Evolutionary conservation across 2,329 filamentous ascomycete genomes (phyloP).

Genomic region (Diaporthe batatas): DNA sequence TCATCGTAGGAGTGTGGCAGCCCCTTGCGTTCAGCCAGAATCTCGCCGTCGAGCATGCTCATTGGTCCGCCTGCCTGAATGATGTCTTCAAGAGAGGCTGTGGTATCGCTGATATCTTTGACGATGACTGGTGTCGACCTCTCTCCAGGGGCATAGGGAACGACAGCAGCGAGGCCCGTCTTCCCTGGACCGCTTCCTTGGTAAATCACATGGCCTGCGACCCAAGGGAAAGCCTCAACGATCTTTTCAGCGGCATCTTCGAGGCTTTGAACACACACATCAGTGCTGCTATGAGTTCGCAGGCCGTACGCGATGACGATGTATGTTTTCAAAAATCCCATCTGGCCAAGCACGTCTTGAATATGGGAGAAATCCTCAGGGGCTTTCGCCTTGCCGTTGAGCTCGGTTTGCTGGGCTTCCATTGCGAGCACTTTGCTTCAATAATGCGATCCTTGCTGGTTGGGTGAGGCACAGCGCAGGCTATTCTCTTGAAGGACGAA

Average conservation of each 20-base stretch:
- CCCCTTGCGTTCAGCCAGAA: slow-evolving; percentile 21
- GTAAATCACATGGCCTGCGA: slow-evolving; percentile 39
- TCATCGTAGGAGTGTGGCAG: slow-evolving; percentile 38
- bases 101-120: slow-evolving; percentile 20
- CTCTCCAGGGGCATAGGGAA: slow-evolving; percentile 27
- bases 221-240: slow-evolving; percentile 29
- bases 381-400: neutral
- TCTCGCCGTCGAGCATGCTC: slow-evolving; percentile 29
- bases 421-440: neutral
- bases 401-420: neutral
- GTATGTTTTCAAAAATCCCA: slow-evolving; percentile 38
- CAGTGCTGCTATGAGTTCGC: neutral
- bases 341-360: slow-evolving; percentile 40
- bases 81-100: slow-evolving; percentile 31
- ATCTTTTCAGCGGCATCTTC: slow-evolving; percentile 29
- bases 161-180: slow-evolving; percentile 31
- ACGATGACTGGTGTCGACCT: slow-evolving; percentile 18
- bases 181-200: slow-evolving; percentile 26
- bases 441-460: neutral
- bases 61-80: slow-evolving; percentile 29
- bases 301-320: slow-evolving; percentile 29
- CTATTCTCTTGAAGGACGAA: neutral
- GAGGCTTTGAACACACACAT: neutral
- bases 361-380: slow-evolving; percentile 18
- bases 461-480: neutral